Evolutionary conservation across 2,329 filamentous ascomycete species (phyloP), one percentile per base, ranked within the genome.

Genomic region (Nemania sp.): DNA sequence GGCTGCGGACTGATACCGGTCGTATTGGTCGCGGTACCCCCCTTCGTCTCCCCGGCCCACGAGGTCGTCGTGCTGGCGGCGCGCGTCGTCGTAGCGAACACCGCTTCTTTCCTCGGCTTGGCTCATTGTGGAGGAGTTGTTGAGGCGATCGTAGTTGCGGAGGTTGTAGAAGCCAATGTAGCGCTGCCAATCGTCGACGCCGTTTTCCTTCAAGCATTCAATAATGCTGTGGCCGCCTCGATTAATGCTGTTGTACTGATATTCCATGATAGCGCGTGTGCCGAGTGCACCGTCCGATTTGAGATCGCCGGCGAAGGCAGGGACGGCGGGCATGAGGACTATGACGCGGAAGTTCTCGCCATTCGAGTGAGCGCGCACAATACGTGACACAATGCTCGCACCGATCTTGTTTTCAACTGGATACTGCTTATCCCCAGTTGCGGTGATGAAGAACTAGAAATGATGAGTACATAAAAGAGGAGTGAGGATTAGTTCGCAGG

Each of bases 141-240:
- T 94, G 83, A 97, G 92, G 52, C 93, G 89, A 77, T 96, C 93
- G 77, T 93, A 96, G 79, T 89, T 95, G 65, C 93, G 87, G 35
- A 97, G 85, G 78, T 97, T 96, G 82, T 93, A 96, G 82, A 96
- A 96, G 57, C 89, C 86, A 73, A 97, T 92, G 80, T 94, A 96
- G 51, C 89, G 82, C 75, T 86, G 83, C 0, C 92, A 91, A 75
- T 95, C 83, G 1, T 82, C 85, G 57, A 94, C 85, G 8, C 92
- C 92, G 35, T 87, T 85, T 62, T 86, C 83, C 20, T 84, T 83
- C 60, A 94, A 86, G 53, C 84, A 85, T 78, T 94, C 92, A 76
- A 94, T 90, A 77, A 97, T 96, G 66, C 89, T 92, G 77, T 92
- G 82, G 2, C 91, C 92, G 35, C 92, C 92, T 41, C 92, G 88